A percentile compares a stretch with the other conserved stretches of the same genome.
Evolutionary conservation across 1,139 yeast species (phyloP).

Genomic region (Zygotorulaspora mrakii): DNA sequence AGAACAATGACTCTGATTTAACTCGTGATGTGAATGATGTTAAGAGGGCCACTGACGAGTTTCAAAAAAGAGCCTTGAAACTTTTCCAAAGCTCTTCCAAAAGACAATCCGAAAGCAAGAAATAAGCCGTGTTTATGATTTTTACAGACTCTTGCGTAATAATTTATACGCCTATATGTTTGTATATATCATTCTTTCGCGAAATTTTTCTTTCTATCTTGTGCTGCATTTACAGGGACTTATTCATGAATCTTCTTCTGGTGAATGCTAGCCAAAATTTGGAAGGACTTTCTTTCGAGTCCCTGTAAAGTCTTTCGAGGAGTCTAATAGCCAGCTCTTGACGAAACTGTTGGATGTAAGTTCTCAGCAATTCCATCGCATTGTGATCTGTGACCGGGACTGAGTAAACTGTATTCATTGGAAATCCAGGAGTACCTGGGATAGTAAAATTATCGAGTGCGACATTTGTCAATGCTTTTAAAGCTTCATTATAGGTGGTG

Average conservation of each 20-base stretch:
- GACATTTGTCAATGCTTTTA: slow-evolving; percentile 68
- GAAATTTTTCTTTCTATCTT: background rate
- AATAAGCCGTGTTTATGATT: too few relatives aligned
- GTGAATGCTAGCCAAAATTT: slow-evolving; percentile 96
- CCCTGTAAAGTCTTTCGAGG: slow-evolving; percentile 65
- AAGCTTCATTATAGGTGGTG: slow-evolving; percentile 59
- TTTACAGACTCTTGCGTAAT: too few relatives aligned
- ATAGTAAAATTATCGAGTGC: slow-evolving; percentile 84
- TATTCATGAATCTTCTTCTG: slow-evolving; percentile 92
- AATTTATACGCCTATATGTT: slow-evolving; percentile 1
- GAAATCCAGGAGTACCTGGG: slow-evolving; percentile 96
- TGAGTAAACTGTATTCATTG: slow-evolving; percentile 76
- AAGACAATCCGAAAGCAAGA: slow-evolving; percentile 38
- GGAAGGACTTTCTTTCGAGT: slow-evolving; percentile 52
- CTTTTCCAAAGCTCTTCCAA: slow-evolving; percentile 53
- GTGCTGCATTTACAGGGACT: slow-evolving; percentile 32
- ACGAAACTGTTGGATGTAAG: slow-evolving; percentile 85
- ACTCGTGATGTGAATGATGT: slow-evolving; percentile 34
- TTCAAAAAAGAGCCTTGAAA: slow-evolving; percentile 50
- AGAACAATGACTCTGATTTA: slow-evolving; percentile 42
- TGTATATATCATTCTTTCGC: slow-evolving; percentile 1
- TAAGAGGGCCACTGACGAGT: slow-evolving; percentile 46
- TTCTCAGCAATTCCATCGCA: slow-evolving; percentile 74
- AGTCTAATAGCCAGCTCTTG: slow-evolving; percentile 87
- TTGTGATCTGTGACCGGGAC: slow-evolving; percentile 65